Percentiles rank a stretch among this genome's conserved stretches.
These are phyloP conservation scores for Malus hybrid DNA, from an alignment of 331 rosid species.

Conservation along the genomic window DNA sequence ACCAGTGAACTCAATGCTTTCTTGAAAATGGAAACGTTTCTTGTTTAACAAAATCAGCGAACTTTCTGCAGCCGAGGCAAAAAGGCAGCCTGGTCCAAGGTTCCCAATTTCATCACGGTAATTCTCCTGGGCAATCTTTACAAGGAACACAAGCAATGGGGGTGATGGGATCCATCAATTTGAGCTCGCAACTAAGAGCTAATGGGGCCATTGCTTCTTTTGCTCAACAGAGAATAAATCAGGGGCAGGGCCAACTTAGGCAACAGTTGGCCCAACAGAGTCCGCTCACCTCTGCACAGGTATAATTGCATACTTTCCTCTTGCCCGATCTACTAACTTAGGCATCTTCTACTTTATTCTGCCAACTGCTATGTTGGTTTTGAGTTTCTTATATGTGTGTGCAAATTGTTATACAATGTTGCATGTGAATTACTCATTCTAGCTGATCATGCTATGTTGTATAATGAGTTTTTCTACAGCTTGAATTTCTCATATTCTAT, in stretches of 20 bases:
- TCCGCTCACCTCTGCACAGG: conserved; percentile 65
- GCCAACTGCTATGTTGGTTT: background rate
- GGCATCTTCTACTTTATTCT: background rate
- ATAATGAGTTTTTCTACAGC: background rate
- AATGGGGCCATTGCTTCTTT: conserved; percentile 50
- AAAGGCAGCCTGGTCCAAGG: conserved; percentile 71
- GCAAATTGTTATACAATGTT: background rate
- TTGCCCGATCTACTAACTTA: conserved; percentile 7
- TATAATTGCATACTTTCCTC: conserved; percentile 23
- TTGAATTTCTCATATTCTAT: background rate
- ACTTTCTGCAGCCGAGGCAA: conserved; percentile 76
- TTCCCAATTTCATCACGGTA: conserved; percentile 64
- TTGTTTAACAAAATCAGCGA: conserved; percentile 5
- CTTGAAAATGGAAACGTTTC: background rate
- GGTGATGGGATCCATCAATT: conserved; percentile 62
- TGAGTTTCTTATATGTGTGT: background rate
- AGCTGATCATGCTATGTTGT: background rate
- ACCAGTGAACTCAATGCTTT: background rate
- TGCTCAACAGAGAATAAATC: conserved; percentile 72
- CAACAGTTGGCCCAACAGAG: conserved; percentile 75
- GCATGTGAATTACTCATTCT: background rate
- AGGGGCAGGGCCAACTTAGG: conserved; percentile 64
- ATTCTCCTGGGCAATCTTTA: conserved; percentile 66
- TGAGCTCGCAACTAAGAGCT: conserved; percentile 61
- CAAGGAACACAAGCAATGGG: conserved; percentile 92